Evolutionary conservation across 768 basidiomycete species (phyloP).

Genomic region (Amanita pallidorosea): DNA sequence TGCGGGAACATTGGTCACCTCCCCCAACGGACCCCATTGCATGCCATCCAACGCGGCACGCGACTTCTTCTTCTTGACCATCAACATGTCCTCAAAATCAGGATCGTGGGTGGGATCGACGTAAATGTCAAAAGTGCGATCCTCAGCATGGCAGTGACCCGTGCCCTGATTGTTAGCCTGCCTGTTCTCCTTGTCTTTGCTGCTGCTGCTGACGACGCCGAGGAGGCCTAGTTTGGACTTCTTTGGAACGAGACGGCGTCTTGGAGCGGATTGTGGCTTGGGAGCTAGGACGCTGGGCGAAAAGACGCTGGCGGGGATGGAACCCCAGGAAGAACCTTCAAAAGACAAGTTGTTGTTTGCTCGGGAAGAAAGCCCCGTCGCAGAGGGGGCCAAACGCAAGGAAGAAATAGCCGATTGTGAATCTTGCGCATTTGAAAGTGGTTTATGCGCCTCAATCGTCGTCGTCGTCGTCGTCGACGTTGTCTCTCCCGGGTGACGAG

Average conservation of each 20-base stretch:
- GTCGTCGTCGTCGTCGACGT: no score
- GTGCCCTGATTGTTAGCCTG: constrained; percentile 1
- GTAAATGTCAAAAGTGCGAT: constrained; percentile 47
- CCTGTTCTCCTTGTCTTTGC: constrained; percentile 20
- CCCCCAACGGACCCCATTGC: constrained; percentile 41
- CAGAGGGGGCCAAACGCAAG: constrained; percentile 59
- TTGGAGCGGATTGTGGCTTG: constrained; percentile 15
- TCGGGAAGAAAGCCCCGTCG: constrained; percentile 30
- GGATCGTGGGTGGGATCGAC: constrained; percentile 58
- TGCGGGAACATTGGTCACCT: constrained; percentile 46
- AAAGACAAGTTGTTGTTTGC: constrained; percentile 18
- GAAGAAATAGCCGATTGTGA: constrained; percentile 33
- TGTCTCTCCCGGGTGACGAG: constrained; percentile 18
- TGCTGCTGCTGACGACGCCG: constrained; percentile 12
- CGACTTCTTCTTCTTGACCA: constrained; percentile 73
- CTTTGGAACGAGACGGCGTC: constrained; percentile 34
- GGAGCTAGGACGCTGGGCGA: constrained; percentile 23
- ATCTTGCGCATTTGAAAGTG: constrained; percentile 17
- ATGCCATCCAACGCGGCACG: constrained; percentile 49
- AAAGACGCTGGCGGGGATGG: constrained; percentile 19
- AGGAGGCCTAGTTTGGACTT: constrained; percentile 51
- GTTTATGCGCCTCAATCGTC: constrained; percentile 3
- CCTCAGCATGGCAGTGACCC: constrained; percentile 13
- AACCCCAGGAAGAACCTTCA: constrained; percentile 23
- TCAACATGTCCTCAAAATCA: constrained; percentile 56